Base-by-base conservation (phyloP, 805 yeast genomes). In the Saccharomycopsis olivae region DNA sequence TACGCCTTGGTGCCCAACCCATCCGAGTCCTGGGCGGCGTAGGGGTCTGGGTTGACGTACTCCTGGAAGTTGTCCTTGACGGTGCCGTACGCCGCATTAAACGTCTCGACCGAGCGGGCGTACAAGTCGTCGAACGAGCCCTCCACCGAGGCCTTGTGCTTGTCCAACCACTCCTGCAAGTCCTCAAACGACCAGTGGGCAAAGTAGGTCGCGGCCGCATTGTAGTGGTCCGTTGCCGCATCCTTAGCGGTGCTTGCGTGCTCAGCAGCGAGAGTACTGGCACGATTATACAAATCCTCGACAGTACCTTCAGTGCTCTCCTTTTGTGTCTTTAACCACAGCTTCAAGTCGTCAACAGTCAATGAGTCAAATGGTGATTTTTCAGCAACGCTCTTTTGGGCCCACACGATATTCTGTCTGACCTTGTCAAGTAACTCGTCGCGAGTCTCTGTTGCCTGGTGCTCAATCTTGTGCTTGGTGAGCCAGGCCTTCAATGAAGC, bases 401-500 rank as follows among this genome's bases (percentile, higher is more conserved):
- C 18, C 28, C 35, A 19, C 25, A 10, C 25, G 14, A 17, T 31
- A 47, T 68, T 56, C 27, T 63, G 60, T 45, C 68, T 63, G 11
- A 77, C 69, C 35, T 60, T 59, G 25, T 58, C 57, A 25, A 69
- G 51, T 45, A 78, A 60, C 21, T 66, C 66, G 11, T 69, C 69
- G 46, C 66, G 70, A 23, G 66, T 51, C 23, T 54, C 55, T 16
- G 57, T 42, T 18, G 61, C 56, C 35, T 56, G 52, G 43, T 57
- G 56, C 15, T 55, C 56, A 34, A 71, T 52, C 14, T 68, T 69
- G 46, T 67, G 58, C 29, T 66, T 60, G 27, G 60, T 51, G 42
- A 79, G 59, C 73, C 79, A 73, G 13, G 55, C 49, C 45, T 60
- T 58, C 43, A 79, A 55, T 36, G 70, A 73, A 6, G 65, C 65